Conservation (phyloP, 2,329 filamentous ascomycete genomes). For the Mycosphaerelloides madeirae region DNA sequence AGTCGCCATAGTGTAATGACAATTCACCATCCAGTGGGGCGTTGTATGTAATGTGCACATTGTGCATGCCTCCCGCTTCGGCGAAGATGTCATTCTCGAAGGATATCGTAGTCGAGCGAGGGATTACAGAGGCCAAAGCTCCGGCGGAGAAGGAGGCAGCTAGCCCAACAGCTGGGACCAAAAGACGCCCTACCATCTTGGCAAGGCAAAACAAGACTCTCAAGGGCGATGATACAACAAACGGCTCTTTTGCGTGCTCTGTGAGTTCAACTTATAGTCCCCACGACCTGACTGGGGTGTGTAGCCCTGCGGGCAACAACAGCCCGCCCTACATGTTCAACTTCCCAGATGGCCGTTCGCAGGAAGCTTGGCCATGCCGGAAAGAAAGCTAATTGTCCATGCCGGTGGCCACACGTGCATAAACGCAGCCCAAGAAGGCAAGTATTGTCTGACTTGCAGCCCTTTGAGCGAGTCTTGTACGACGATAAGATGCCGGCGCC, state of each 20-base stretch:
- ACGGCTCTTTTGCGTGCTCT: neutral
- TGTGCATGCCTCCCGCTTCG: slow-evolving; percentile 40
- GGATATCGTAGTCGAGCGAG: slow-evolving; percentile 16
- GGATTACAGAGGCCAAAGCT: slow-evolving; percentile 11
- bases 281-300: neutral
- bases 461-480: too few species aligned
- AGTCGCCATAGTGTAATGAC: slow-evolving; percentile 44
- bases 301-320: too few species aligned
- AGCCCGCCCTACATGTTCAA: too few species aligned
- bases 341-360: too few species aligned
- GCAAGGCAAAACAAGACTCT: neutral
- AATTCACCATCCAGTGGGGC: slow-evolving; percentile 42
- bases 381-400: too few species aligned
- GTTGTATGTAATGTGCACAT: slow-evolving; percentile 45
- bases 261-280: neutral
- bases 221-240: neutral
- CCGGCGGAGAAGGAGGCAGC: slow-evolving; percentile 7
- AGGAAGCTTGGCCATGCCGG: too few species aligned
- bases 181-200: slow-evolving; percentile 12
- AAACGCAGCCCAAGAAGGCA: too few species aligned
- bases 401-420: too few species aligned
- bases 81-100: slow-evolving; percentile 25
- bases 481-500: too few species aligned
- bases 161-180: slow-evolving; percentile 13
- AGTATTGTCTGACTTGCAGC: too few species aligned